Evolutionary conservation across 1,284 basidiomycete species (phyloP).

Genomic region (Ustilago xerochloae): DNA sequence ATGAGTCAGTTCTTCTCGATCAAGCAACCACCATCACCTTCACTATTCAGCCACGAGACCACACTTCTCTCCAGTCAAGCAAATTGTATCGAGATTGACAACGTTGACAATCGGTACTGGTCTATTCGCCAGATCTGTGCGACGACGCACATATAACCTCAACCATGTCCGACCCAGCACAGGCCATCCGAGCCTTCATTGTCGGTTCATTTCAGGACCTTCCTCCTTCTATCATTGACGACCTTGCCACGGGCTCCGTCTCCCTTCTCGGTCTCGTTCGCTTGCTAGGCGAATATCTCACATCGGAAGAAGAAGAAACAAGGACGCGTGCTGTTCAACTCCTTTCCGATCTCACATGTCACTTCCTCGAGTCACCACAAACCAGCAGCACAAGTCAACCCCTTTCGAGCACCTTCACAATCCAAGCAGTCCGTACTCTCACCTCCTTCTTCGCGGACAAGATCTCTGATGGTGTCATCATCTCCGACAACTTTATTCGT

Average conservation of each 20-base stretch:
- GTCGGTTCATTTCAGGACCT: conserved; percentile 47
- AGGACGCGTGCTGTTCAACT: conserved; percentile 78
- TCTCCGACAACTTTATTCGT: conserved; percentile 52
- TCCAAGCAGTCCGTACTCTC: conserved; percentile 80
- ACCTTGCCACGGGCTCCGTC: conserved; percentile 23
- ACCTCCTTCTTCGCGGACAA: conserved; percentile 86
- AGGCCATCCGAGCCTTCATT: conserved; percentile 51
- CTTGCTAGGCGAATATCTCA: conserved; percentile 85
- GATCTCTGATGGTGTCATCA: conserved; percentile 79
- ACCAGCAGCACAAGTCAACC: conserved; percentile 67
- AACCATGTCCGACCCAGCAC: conserved; percentile 42
- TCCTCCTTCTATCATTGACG: conserved; percentile 52
- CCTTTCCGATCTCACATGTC: conserved; percentile 43
- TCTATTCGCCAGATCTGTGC: no score
- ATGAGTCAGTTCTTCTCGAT: conserved; percentile 10
- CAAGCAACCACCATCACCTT: not conserved
- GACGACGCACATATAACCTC: no score
- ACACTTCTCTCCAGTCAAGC: no score
- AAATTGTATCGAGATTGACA: no score
- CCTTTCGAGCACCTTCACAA: conserved; percentile 77
- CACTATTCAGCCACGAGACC: not conserved
- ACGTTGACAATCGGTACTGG: no score
- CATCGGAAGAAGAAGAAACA: conserved; percentile 81
- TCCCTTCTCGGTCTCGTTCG: conserved; percentile 83
- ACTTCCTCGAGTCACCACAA: conserved; percentile 35